phyloP scores from a whole-genome alignment of 768 basidiomycete genomes.

The Podaxis pistillaris region DNA sequence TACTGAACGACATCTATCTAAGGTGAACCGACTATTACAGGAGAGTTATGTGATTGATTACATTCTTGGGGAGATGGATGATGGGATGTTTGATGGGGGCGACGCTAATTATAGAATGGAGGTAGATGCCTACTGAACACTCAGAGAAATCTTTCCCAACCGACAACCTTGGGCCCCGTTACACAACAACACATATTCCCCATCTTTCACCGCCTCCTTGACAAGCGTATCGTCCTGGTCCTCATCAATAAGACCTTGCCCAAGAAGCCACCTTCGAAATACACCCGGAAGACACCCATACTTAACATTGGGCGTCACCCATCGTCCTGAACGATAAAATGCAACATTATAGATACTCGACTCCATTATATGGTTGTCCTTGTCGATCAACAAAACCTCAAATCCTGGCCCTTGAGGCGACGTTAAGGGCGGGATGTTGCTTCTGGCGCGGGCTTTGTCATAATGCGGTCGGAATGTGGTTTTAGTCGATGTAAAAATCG shows the following conservation, averaged over 20 bases:
- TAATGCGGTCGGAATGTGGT: conserved; percentile 66
- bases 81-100: conserved; percentile 59
- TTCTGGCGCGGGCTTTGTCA: conserved; percentile 59
- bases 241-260: conserved; percentile 54
- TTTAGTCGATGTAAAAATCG: conserved; percentile 65
- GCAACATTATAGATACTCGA: conserved; percentile 73
- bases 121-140: conserved; percentile 26
- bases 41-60: conserved; percentile 97
- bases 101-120: conserved; percentile 46
- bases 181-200: conserved; percentile 69
- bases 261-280: conserved; percentile 66
- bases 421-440: conserved; percentile 36
- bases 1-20: conserved; percentile 85
- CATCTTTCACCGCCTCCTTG: conserved; percentile 39
- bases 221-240: conserved; percentile 41
- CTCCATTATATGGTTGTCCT: conserved; percentile 52
- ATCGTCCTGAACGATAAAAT: conserved; percentile 51
- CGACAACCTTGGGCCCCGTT: conserved; percentile 74
- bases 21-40: conserved; percentile 85
- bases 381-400: conserved; percentile 69
- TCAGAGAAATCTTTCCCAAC: conserved; percentile 43
- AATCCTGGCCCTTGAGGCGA: conserved; percentile 26
- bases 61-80: conserved; percentile 84
- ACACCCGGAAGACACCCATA: conserved; percentile 76
- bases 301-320: conserved; percentile 63